phyloP scores from a whole-genome alignment of 768 basidiomycete species.

The Paxillus involutus region DNA sequence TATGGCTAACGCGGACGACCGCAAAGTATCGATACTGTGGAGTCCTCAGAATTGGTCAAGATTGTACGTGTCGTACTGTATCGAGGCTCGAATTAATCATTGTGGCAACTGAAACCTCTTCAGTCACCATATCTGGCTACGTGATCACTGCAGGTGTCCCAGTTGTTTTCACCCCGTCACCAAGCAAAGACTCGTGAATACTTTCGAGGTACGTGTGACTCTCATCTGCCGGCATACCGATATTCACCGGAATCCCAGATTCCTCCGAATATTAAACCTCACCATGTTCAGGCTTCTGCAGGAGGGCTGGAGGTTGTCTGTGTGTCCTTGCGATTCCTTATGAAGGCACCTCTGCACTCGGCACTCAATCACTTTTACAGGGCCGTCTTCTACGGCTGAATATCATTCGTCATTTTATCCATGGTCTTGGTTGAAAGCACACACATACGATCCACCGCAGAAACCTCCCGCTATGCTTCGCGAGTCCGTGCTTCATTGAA shows the following conservation, averaged over 20 bases:
- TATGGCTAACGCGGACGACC: slow-evolving; percentile 53
- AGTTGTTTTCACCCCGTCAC: slow-evolving; percentile 85
- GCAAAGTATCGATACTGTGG: slow-evolving; percentile 72
- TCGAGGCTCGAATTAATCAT: not conserved
- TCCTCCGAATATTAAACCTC: slow-evolving; percentile 68
- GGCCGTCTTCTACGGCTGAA: slow-evolving; percentile 32
- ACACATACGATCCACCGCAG: slow-evolving; percentile 78
- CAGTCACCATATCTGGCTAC: slow-evolving; percentile 89
- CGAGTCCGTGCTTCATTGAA: slow-evolving; percentile 43
- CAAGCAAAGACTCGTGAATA: slow-evolving; percentile 87
- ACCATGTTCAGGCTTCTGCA: slow-evolving; percentile 49
- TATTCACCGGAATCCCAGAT: slow-evolving; percentile 49
- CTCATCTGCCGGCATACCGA: not conserved
- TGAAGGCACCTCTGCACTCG: not conserved
- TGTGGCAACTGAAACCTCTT: not conserved
- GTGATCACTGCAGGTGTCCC: slow-evolving; percentile 90
- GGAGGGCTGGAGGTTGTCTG: slow-evolving; percentile 78
- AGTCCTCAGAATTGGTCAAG: slow-evolving; percentile 68
- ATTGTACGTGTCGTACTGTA: slow-evolving; percentile 54
- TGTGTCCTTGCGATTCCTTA: slow-evolving; percentile 33
- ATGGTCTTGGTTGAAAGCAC: slow-evolving; percentile 76
- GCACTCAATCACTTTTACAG: slow-evolving; percentile 6
- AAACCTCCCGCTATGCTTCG: slow-evolving; percentile 13
- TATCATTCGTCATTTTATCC: slow-evolving; percentile 84
- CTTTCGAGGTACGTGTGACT: slow-evolving; percentile 62